A percentile compares a stretch with the other conserved stretches of the same genome.
Evolutionary conservation across 345 rosid genomes (phyloP).

Genomic region (Passiflora organensis): DNA sequence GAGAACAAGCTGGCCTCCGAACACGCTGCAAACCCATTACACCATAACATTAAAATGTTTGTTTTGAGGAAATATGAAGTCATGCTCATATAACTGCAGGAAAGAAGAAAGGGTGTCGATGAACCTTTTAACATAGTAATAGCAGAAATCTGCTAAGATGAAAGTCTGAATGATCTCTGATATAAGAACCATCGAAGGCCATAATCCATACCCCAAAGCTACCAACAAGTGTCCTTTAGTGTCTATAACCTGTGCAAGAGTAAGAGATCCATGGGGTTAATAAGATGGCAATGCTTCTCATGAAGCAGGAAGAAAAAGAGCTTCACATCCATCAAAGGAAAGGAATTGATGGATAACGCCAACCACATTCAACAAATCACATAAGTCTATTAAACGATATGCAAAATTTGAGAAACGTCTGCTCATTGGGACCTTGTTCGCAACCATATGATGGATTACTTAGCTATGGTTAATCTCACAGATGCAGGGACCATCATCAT

Average conservation of each 20-base stretch:
- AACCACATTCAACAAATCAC: no score
- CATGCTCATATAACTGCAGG: not conserved
- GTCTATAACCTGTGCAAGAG: conserved; percentile 24
- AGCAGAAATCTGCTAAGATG: conserved; percentile 31
- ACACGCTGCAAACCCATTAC: conserved; percentile 13
- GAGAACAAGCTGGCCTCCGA: conserved; percentile 26
- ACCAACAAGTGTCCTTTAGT: conserved; percentile 18
- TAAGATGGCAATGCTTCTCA: not conserved
- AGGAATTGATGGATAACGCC: no score
- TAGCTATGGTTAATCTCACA: no score
- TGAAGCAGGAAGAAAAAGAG: no score
- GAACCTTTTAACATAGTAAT: conserved; percentile 3
- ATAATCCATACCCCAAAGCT: conserved; percentile 23
- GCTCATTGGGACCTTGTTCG: no score
- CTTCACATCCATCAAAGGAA: not conserved
- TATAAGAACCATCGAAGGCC: conserved; percentile 25
- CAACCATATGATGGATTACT: no score
- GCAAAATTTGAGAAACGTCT: no score
- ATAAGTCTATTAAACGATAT: no score
- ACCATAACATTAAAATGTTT: not conserved
- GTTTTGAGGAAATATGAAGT: no score
- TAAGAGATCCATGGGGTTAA: no score
- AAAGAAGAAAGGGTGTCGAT: conserved; percentile 3
- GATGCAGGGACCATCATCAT: no score
- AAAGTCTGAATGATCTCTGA: conserved; percentile 26